phyloP scores from a whole-genome alignment of 495 filamentous ascomycete genomes.

The Trichoderma parareesei region DNA sequence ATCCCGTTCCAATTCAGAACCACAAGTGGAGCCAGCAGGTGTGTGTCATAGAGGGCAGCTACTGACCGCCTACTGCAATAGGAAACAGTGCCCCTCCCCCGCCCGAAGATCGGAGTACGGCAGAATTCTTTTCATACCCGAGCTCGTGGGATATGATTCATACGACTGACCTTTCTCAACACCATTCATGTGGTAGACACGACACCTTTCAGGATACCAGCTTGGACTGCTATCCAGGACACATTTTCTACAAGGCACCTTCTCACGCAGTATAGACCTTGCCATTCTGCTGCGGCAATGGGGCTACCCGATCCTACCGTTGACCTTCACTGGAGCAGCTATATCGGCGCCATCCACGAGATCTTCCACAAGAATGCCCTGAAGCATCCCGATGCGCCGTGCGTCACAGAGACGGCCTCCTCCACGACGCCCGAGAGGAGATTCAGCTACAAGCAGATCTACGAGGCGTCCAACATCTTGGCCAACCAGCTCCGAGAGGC shows the following conservation, averaged over 20 bases:
- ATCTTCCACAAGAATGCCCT: constrained; percentile 65
- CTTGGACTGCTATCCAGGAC: neutral
- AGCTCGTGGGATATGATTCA: neutral
- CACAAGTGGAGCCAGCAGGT: too few species aligned
- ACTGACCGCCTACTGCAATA: neutral
- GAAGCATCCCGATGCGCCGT: constrained; percentile 66
- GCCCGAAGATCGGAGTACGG: neutral
- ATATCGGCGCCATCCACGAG: constrained; percentile 72
- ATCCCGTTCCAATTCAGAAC: too few species aligned
- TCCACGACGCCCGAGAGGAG: constrained; percentile 47
- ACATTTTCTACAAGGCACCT: neutral
- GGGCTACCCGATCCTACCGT: constrained; percentile 64
- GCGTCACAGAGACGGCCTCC: constrained; percentile 75
- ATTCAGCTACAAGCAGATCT: constrained; percentile 85
- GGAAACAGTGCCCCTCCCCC: neutral
- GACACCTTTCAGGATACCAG: neutral
- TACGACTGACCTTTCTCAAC: neutral
- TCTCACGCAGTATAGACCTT: neutral
- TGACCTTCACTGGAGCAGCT: constrained; percentile 77
- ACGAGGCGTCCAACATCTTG: constrained; percentile 73
- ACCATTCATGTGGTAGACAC: neutral
- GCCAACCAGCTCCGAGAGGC: constrained; percentile 67
- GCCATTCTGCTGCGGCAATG: neutral
- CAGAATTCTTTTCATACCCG: neutral
- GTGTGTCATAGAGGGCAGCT: too few species aligned